Evolutionary conservation across 345 rosid genomes (phyloP).

Genomic region (Lagerstroemia speciosa): DNA sequence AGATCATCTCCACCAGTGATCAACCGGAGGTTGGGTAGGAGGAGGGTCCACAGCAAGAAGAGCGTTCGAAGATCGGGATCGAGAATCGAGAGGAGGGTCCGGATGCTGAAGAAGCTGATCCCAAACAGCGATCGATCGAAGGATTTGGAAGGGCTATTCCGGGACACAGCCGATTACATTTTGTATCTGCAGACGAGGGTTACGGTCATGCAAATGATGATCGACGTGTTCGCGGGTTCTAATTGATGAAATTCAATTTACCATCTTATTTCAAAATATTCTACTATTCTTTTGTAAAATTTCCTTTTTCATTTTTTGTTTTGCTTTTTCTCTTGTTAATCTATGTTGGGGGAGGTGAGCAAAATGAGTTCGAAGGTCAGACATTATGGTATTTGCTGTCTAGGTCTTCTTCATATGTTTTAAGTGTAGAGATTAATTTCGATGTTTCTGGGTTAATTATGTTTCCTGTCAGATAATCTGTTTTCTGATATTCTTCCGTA

Average conservation of each 20-base stretch:
- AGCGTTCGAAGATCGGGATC: neutral
- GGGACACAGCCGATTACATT: slow-evolving; percentile 74
- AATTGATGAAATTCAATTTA: neutral
- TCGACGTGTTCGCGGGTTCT: slow-evolving; percentile 29
- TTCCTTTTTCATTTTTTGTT: no score
- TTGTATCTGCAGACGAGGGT: slow-evolving; percentile 67
- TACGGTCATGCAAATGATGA: slow-evolving; percentile 65
- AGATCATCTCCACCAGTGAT: neutral
- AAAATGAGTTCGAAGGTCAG: no score
- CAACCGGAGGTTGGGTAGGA: neutral
- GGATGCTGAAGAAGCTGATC: slow-evolving; percentile 52
- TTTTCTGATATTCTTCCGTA: no score
- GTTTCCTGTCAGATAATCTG: no score
- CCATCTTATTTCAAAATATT: no score
- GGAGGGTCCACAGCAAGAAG: neutral
- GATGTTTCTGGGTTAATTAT: no score
- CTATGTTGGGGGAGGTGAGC: no score
- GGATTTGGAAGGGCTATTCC: slow-evolving; percentile 62
- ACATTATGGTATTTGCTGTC: no score
- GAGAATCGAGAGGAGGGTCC: slow-evolving; percentile 10
- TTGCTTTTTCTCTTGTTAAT: no score
- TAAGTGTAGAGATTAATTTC: no score
- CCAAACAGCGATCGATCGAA: slow-evolving; percentile 35
- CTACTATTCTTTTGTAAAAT: no score
- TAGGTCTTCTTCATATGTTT: no score